Conservation (phyloP, 257 asterid genomes). For the Parsonsia alboflavescens region DNA sequence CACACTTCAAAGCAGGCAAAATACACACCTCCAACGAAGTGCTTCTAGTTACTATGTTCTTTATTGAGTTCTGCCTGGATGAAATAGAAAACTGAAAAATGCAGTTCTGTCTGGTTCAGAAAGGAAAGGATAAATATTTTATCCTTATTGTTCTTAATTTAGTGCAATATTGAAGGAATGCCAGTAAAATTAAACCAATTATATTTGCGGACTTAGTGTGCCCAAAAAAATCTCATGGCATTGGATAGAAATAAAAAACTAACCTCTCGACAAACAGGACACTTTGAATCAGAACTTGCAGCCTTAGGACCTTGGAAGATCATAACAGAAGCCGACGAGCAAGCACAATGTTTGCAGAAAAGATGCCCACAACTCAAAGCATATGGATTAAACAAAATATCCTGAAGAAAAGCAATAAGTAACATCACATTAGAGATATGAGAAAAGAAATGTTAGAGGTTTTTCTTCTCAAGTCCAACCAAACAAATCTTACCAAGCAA, state of each 20-base stretch:
- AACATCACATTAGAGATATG: neutral
- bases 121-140: neutral
- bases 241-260: slow-evolving; percentile 5
- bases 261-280: slow-evolving; percentile 87
- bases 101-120: neutral
- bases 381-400: slow-evolving; percentile 62
- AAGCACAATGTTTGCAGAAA: slow-evolving; percentile 72
- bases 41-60: neutral
- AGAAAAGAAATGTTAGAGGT: neutral
- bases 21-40: neutral
- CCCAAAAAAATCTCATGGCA: neutral
- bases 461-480: neutral
- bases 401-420: slow-evolving; percentile 32
- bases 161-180: neutral
- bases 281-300: slow-evolving; percentile 53
- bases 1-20: neutral
- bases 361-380: slow-evolving; percentile 84
- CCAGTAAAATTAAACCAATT: neutral
- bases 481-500: slow-evolving; percentile 56
- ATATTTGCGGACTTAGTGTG: neutral
- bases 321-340: slow-evolving; percentile 85
- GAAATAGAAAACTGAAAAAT: neutral
- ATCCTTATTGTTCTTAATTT: neutral
- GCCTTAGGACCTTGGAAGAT: slow-evolving; percentile 59
- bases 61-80: neutral